phyloP scores from a whole-genome alignment of 2,329 filamentous ascomycete species.

The Zasmidium cellare region DNA sequence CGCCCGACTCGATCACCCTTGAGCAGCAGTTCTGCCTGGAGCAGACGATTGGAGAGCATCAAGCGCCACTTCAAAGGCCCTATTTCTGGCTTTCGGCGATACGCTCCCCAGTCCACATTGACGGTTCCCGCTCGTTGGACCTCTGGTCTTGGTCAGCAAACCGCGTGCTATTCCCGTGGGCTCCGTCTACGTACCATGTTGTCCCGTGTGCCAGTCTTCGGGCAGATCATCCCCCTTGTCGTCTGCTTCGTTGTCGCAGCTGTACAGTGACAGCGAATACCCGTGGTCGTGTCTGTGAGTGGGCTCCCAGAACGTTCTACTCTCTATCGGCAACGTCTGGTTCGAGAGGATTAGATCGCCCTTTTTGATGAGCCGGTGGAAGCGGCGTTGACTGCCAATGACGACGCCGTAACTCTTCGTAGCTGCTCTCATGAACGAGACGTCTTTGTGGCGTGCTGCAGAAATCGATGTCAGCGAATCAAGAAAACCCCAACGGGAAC shows the following conservation, averaged over 20 bases:
- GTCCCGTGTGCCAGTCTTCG: not conserved
- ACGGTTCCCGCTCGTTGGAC: not conserved
- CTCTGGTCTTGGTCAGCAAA: not conserved
- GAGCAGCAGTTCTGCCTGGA: not conserved
- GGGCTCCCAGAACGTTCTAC: too few relatives aligned
- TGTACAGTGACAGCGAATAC: too few relatives aligned
- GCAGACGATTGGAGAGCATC: not conserved
- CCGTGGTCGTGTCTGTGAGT: too few relatives aligned
- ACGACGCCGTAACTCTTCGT: slow-evolving; percentile 4
- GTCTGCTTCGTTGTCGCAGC: not conserved
- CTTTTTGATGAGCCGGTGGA: not conserved
- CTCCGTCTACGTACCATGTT: not conserved
- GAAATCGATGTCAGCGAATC: not conserved
- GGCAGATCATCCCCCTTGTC: not conserved
- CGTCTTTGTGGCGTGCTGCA: not conserved
- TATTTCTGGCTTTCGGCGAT: not conserved
- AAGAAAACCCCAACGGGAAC: not conserved
- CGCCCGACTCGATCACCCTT: not conserved
- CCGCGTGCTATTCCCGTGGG: too few relatives aligned
- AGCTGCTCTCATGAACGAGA: not conserved
- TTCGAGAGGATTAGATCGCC: not conserved
- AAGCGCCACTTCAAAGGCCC: slow-evolving; percentile 2
- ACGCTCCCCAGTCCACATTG: not conserved
- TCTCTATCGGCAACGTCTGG: not conserved
- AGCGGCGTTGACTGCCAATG: not conserved